Evolutionary conservation across 148 eudicot species (phyloP).

Genomic region (Rhododendron griersonianum): DNA sequence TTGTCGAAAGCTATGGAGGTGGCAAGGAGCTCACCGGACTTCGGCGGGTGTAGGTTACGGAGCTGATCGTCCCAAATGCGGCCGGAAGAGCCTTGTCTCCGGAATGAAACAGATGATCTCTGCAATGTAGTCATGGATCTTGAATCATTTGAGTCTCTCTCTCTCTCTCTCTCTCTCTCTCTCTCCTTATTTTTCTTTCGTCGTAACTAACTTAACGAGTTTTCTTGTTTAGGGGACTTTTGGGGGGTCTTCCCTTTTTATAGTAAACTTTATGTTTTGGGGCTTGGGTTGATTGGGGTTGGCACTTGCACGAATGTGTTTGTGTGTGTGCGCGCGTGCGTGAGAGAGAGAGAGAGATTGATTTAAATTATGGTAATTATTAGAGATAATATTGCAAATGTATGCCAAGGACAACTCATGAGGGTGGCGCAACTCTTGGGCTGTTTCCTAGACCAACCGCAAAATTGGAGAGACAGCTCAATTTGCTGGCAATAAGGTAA

Average conservation of each 20-base stretch:
- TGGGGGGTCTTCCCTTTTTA: neutral
- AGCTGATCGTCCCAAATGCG: constrained; percentile 32
- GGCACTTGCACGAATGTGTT: neutral
- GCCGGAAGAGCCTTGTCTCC: constrained; percentile 51
- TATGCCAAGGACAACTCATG: neutral
- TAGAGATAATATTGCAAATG: neutral
- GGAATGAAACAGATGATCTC: constrained; percentile 43
- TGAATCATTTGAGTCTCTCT: neutral
- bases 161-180: neutral
- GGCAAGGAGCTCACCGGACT: neutral
- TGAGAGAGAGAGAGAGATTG: neutral
- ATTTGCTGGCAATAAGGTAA: neutral
- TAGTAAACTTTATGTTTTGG: neutral
- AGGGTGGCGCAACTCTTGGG: neutral
- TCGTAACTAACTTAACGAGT: constrained; percentile 1
- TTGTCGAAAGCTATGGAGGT: neutral
- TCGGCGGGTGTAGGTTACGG: neutral
- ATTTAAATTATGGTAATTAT: neutral
- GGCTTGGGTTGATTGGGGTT: neutral
- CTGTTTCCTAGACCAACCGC: neutral
- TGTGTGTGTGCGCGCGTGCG: neutral
- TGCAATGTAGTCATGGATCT: constrained; percentile 32
- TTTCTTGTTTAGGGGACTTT: neutral
- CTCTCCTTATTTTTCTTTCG: neutral
- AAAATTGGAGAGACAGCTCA: neutral